A percentile compares a stretch with the other conserved stretches of the same genome.
phyloP scores from a whole-genome alignment of 1,284 basidiomycete genomes.

The Ustilago cynodontis region DNA sequence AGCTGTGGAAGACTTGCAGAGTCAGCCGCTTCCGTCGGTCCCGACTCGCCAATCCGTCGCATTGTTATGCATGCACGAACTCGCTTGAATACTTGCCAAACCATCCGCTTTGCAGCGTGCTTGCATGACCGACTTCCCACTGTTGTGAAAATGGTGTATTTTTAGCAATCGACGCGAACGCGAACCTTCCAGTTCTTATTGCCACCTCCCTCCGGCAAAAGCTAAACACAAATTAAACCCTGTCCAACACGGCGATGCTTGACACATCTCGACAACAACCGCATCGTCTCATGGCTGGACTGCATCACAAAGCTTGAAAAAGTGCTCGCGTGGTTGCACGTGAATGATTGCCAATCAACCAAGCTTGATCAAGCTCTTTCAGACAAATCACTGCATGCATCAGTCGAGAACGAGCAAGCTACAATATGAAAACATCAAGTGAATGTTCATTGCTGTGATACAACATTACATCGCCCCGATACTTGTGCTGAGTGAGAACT shows the following conservation, averaged over 20 bases:
- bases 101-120: no score
- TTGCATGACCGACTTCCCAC: neutral
- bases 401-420: no score
- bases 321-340: neutral
- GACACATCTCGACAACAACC: neutral
- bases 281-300: no score
- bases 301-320: neutral
- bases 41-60: neutral
- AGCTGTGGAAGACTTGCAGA: neutral
- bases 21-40: neutral
- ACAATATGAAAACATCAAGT: neutral
- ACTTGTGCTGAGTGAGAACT: neutral
- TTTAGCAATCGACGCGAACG: constrained; percentile 3
- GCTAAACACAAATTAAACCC: neutral
- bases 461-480: neutral
- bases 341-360: neutral
- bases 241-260: neutral
- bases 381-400: no score
- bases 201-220: neutral
- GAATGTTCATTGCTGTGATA: neutral
- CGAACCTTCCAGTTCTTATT: neutral
- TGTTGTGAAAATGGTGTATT: neutral
- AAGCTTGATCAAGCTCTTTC: neutral
- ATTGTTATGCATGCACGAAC: neutral
- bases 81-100: no score